Conservation (phyloP, 2,329 filamentous ascomycete species). For the Myriosclerotinia scirpicola region DNA sequence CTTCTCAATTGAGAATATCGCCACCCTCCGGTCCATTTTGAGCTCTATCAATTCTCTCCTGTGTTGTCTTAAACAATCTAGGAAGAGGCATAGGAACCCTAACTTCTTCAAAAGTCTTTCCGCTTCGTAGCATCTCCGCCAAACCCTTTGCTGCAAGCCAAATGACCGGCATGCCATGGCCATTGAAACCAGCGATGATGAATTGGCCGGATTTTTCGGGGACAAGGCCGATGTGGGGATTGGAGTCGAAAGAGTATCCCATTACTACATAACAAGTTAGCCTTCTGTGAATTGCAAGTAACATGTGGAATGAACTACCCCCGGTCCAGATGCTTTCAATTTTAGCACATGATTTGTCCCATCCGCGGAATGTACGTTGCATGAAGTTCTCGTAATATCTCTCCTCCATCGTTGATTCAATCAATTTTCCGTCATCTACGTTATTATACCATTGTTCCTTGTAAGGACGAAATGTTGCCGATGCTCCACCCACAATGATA, state of each 20-base stretch:
- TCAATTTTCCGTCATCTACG: slow-evolving; percentile 47
- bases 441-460: slow-evolving; percentile 48
- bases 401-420: slow-evolving; percentile 42
- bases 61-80: slow-evolving; percentile 41
- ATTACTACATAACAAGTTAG: neutral
- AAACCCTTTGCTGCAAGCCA: slow-evolving; percentile 46
- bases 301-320: neutral
- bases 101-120: slow-evolving; percentile 37
- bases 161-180: slow-evolving; percentile 13
- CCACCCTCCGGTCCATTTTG: slow-evolving; percentile 15
- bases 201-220: neutral
- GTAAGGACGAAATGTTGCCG: slow-evolving; percentile 38
- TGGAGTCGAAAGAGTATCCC: slow-evolving; percentile 4
- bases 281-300: neutral
- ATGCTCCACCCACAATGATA: slow-evolving; percentile 45
- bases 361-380: slow-evolving; percentile 44
- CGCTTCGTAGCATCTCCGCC: slow-evolving; percentile 44
- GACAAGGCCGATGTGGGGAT: neutral
- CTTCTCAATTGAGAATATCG: slow-evolving; percentile 19
- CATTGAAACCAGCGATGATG: slow-evolving; percentile 19
- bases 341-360: slow-evolving; percentile 46
- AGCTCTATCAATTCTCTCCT: slow-evolving; percentile 22
- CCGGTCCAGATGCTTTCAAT: slow-evolving; percentile 37
- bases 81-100: slow-evolving; percentile 41
- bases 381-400: slow-evolving; percentile 48